Evolutionary conservation across 257 asterid species (phyloP), one percentile per base, ranked within the genome.

Genomic region (Jasminum sambac): DNA sequence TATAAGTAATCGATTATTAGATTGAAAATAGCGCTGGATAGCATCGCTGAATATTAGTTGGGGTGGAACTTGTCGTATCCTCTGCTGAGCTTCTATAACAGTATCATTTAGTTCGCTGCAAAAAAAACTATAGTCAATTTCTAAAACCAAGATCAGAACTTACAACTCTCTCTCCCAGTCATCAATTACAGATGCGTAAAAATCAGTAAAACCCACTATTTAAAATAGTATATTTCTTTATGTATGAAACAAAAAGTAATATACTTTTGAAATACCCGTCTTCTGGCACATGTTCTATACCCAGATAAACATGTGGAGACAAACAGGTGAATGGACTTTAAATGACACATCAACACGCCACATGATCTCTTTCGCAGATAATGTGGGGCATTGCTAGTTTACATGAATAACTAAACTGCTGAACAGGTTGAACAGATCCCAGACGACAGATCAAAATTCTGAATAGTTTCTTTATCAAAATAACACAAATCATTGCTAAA

Each of bases 21-120:
- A 89, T 78, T 83, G 86, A 78, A 72, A 41, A 79, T 82, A 94
- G 68, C 80, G 84, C 26, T 71, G 62, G 72, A 83, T 83, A 24
- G 97, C 96, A 68, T 85, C 89, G 43, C 76, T 66, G 76, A 79
- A 61, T 50, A 76, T 75, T 68, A 94, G 90, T 25, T 40, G 87
- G 14, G 99, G 97, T 1, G 96, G 96, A 79, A 50, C 83, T 80
- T 78, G 82, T 80, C 86, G 88, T 71, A 83, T 89, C 78, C 99
- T 84, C 82, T 83, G 89, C 74, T 91, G 96, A 68, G 96, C 97
- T 80, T 90, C 96, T 63, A 94, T 85, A 74, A 89, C 96, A 64
- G 99, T 91, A 73, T 89, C 97, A 77, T 94, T 91, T 71, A 94
- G 84, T 81, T 92, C 96, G 69, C 98, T 92, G 95, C 90, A 78